These are phyloP conservation scores for Fusarium marasasianum DNA, from an alignment of 2,329 filamentous ascomycete genomes.

Conservation along the genomic window DNA sequence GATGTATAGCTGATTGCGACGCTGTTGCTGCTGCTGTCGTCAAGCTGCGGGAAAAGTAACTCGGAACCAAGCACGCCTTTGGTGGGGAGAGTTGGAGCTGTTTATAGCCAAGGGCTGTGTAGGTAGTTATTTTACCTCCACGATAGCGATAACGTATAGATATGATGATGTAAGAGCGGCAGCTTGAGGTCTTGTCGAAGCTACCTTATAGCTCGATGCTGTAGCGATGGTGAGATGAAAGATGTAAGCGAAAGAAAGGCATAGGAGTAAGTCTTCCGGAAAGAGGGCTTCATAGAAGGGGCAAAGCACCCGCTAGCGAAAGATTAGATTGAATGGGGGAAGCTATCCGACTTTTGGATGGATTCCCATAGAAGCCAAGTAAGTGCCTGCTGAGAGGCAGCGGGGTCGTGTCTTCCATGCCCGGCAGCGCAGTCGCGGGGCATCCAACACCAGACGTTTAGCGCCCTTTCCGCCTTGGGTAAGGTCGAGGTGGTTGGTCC, in stretches of 20 bases:
- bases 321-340: constrained; percentile 17
- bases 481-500: neutral
- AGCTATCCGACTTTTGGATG: constrained; percentile 32
- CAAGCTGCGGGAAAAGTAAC: constrained; percentile 2
- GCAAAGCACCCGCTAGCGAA: constrained; percentile 17
- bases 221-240: neutral
- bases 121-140: constrained; percentile 1
- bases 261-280: constrained; percentile 1
- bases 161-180: constrained; percentile 26
- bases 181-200: constrained; percentile 2
- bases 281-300: constrained; percentile 8
- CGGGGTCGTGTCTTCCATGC: constrained; percentile 30
- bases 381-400: constrained; percentile 12
- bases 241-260: constrained; percentile 7
- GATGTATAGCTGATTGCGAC: neutral
- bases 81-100: constrained; percentile 15
- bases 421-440: constrained; percentile 23
- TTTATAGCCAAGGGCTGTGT: neutral
- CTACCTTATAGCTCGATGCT: neutral
- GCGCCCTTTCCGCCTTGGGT: constrained; percentile 26
- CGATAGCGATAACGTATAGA: constrained; percentile 15
- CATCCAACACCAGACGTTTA: constrained; percentile 4
- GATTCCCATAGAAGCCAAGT: constrained; percentile 25
- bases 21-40: constrained; percentile 11
- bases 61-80: constrained; percentile 6